Percentiles rank a stretch among this genome's conserved stretches.
These are phyloP conservation scores for sorghum (Sorghum bicolor) DNA, from an alignment of 176 grass and related monocot species.

Conservation along the genomic window DNA sequence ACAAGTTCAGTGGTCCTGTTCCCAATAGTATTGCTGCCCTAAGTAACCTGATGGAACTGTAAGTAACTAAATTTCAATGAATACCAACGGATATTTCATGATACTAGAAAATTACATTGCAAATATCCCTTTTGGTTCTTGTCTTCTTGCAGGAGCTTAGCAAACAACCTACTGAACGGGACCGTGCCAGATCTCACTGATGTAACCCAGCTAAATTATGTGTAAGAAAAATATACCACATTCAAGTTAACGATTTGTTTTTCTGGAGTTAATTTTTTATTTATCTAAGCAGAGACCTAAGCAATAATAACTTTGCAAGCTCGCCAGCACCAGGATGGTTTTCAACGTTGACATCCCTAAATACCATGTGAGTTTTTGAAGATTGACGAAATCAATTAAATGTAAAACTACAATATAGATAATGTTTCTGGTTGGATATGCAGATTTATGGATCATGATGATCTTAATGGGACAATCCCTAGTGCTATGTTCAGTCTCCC, in stretches of 20 bases:
- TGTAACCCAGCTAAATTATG: conserved; percentile 36
- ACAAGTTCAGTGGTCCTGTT: conserved; percentile 51
- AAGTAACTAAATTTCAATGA: conserved; percentile 40
- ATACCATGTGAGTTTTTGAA: conserved; percentile 48
- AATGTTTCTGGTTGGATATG: conserved; percentile 1
- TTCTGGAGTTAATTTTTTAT: not conserved
- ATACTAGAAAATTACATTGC: not conserved
- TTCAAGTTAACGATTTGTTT: conserved; percentile 1
- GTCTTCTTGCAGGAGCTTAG: conserved; percentile 50
- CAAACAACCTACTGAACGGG: conserved; percentile 43
- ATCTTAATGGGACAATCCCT: conserved; percentile 55
- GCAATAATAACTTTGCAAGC: conserved; percentile 48
- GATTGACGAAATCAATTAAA: conserved; percentile 11
- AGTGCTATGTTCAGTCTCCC: conserved; percentile 43
- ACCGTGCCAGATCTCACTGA: conserved; percentile 51
- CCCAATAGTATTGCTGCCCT: conserved; percentile 54
- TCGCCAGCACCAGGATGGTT: conserved; percentile 56
- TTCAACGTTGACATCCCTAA: conserved; percentile 38
- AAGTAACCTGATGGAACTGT: conserved; percentile 56
- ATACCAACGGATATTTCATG: conserved; percentile 21
- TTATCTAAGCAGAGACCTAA: conserved; percentile 49
- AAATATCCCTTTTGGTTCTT: conserved; percentile 1
- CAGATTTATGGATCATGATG: conserved; percentile 48
- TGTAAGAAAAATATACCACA: conserved; percentile 48
- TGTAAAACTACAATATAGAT: conserved; percentile 3